Evolutionary conservation across 2,329 filamentous ascomycete genomes (phyloP), one percentile per base, ranked within the genome.

Genomic region (Raffaelea deltoideospora): DNA sequence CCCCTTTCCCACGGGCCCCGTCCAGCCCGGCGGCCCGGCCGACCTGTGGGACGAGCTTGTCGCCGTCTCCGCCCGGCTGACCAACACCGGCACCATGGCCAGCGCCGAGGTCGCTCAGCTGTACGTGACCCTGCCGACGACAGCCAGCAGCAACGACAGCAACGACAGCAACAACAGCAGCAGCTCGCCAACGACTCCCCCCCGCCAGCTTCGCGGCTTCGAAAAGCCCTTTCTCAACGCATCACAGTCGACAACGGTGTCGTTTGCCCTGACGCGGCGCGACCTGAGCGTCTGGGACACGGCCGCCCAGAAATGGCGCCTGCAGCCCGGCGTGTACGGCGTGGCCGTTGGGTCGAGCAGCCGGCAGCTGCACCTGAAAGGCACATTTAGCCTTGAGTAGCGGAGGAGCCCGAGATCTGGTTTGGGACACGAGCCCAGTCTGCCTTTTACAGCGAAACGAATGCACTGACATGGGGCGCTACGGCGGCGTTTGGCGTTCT

Each of bases 211-310:
- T n/a, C 61, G 76, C 8, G 76, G 77, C 7, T 81, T 81, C 41
- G 69, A 71, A 36, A 81, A 81, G 58, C 57, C 65, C 0, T 57
- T 56, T 14, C 43, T 80, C 31, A 55, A 59, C 27, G 33, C 39
- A 10, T 62, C 63, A 0, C 51, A 62, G 39, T 60, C 53, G 15
- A 53, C 55, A 14, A 61, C 55, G 0, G 55, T 76, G 0, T 53
- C 47, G 0, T 69, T 81, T 38, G 50, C 58, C 20, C 49, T 82
- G 28, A 78, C 64, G 15, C 61, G 77, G 29, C 65, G 75, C 41
- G 77, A 82, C 47, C 48, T 82, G 34, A 80, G 75, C 51, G 60
- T 72, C 20, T 82, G 77, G 78, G 72, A 80, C 48, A 62, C 67
- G 5, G 55, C 51, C 2, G 61, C 60, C 23, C 74, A 80, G 55